Percentiles rank a stretch among this genome's conserved stretches.
phyloP scores from a whole-genome alignment of 2,329 filamentous ascomycete genomes.

The Pseudogymnoascus sp. region DNA sequence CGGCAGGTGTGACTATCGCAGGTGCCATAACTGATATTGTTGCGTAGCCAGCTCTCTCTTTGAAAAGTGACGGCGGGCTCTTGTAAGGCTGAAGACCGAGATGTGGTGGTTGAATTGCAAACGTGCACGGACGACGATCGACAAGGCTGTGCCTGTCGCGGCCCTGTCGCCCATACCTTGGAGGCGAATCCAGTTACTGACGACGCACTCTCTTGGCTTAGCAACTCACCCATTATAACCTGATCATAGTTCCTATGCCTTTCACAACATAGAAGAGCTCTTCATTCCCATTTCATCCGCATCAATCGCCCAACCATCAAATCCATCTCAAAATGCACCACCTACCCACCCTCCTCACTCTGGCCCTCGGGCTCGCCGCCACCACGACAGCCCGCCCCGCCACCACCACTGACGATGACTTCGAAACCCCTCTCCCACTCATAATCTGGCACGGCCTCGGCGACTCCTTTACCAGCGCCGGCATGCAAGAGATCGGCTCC shows the following conservation, averaged over 20 bases:
- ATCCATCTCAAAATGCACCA: background rate
- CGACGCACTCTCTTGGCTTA: background rate
- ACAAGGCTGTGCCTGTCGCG: constrained; percentile 7
- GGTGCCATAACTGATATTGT: constrained; percentile 18
- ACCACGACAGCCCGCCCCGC: background rate
- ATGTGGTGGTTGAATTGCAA: constrained; percentile 5
- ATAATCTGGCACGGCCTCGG: constrained; percentile 87
- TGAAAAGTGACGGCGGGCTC: background rate
- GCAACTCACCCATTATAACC: background rate
- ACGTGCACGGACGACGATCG: background rate
- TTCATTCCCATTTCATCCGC: background rate
- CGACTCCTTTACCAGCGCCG: constrained; percentile 68
- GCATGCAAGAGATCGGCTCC: constrained; percentile 61
- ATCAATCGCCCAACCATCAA: background rate
- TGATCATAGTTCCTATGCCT: background rate
- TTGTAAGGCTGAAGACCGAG: constrained; percentile 4
- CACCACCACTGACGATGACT: constrained; percentile 12
- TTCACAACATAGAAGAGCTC: background rate
- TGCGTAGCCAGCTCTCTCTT: background rate
- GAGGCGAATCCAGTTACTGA: background rate
- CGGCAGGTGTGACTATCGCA: constrained; percentile 10
- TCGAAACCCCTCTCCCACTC: constrained; percentile 70
- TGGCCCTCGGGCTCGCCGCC: background rate
- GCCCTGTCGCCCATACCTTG: background rate
- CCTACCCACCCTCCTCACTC: background rate